Conservation (phyloP, 176 grass and related monocot genomes). For the Zea mays region Zm-B73-REFERENCE-NAM-5.0 NC_050097.1:228695501-228696000, state of each 20-base stretch:
- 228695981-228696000: constrained; percentile 71
- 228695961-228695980: constrained; percentile 85
- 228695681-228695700: not conserved
- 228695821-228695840: not conserved
- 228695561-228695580: not conserved
- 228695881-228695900: not conserved
- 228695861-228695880: not conserved
- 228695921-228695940: constrained; percentile 62
- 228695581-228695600: too few species aligned
- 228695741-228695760: constrained; percentile 79
- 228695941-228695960: constrained; percentile 72
- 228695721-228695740: constrained; percentile 67
- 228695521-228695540: constrained; percentile 16
- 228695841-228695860: not conserved
- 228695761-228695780: not conserved
- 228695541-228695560: not conserved
- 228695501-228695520: constrained; percentile 2
- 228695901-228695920: not conserved
- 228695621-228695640: not conserved
- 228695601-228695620: not conserved
- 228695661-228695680: too few species aligned
- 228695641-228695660: constrained; percentile 12
- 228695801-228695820: too few species aligned
- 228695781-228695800: not conserved
- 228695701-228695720: constrained; percentile 65